Evolutionary conservation across 768 basidiomycete genomes (phyloP).

Genomic region (Kwoniella heveanensis): DNA sequence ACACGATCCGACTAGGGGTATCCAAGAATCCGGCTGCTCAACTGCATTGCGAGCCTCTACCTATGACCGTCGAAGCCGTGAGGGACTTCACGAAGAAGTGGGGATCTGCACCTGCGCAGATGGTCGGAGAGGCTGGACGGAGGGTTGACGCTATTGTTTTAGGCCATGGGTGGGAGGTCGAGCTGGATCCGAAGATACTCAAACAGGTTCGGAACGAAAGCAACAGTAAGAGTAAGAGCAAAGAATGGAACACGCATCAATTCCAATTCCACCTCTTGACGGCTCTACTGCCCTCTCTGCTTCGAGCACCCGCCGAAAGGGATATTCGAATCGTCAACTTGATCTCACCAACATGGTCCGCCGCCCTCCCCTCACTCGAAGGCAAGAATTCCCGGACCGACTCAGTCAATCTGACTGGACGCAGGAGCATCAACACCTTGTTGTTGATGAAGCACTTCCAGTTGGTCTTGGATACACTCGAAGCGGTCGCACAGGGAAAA

Average conservation of each 20-base stretch:
- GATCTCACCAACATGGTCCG: slow-evolving; percentile 86
- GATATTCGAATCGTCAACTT: slow-evolving; percentile 86
- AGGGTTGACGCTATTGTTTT: slow-evolving; percentile 53
- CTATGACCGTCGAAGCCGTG: slow-evolving; percentile 38
- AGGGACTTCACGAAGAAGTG: slow-evolving; percentile 50
- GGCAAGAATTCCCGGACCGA: slow-evolving; percentile 61
- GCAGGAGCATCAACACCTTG: slow-evolving; percentile 35
- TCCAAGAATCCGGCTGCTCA: slow-evolving; percentile 42
- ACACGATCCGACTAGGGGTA: slow-evolving; percentile 46
- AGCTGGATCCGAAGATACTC: not conserved
- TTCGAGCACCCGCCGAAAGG: slow-evolving; percentile 81
- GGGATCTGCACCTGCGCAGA: slow-evolving; percentile 38
- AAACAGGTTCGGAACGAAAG: not conserved
- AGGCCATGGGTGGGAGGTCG: slow-evolving; percentile 52
- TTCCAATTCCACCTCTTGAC: slow-evolving; percentile 71
- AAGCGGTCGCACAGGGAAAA: slow-evolving; percentile 59
- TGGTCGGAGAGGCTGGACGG: slow-evolving; percentile 46
- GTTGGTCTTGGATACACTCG: slow-evolving; percentile 78
- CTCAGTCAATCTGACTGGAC: slow-evolving; percentile 62
- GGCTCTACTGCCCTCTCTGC: slow-evolving; percentile 73
- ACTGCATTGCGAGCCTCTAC: slow-evolving; percentile 51
- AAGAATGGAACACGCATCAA: slow-evolving; percentile 47
- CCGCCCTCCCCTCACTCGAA: slow-evolving; percentile 63
- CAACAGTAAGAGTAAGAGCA: not conserved
- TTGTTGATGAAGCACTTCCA: slow-evolving; percentile 72